Evolutionary conservation across 805 yeast genomes (phyloP), one percentile per base, ranked within the genome.

Genomic region (Suhomyces pyralidae): DNA sequence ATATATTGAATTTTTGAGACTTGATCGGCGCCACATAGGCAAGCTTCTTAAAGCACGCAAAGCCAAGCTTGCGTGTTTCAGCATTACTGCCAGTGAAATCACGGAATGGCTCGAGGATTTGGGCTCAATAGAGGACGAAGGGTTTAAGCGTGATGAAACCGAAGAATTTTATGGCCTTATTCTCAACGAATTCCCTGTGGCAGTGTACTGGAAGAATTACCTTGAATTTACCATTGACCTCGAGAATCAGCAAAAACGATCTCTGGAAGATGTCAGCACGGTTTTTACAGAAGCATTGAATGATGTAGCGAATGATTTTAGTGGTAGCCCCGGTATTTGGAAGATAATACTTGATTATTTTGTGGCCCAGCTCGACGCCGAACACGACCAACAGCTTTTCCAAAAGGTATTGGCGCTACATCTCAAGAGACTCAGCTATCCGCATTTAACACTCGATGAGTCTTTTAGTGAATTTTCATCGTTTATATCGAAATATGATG

Each of bases 371-470:
- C 42, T 49, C 20, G 26, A 63, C 20, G 57, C 55, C n/a, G 55
- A 40, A 7, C 20, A 12, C 20, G 32, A 22, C 22, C 32, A 24
- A n/a, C 26, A 1, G 14, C 50, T 57, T n/a, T 55, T 66, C 36
- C 62, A 62, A 14, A 46, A 45, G 15, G 36, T 67, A 5, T 59
- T 64, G 40, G 54, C 52, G 7, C 46, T 69, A 5, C 65, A 70
- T 60, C 48, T 68, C 4, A 57, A 65, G 25, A 61, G 80, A 40
- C 59, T 82, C 5, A 40, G 57, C 1, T 55, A 60, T 8, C 84
- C 84, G 0, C 83, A 80, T 60, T 51, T 58, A 1, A 57, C 63
- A 2, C 51, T 80, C 7, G 78, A 76, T 3, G 68, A 70, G 0
- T 73, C 82, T 0, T 76, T 68, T 57, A 61, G 67, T 8, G 63